Evolutionary conservation across 768 basidiomycete genomes (phyloP), one percentile per base, ranked within the genome.

Genomic region (Glaciozyma antarctica): DNA sequence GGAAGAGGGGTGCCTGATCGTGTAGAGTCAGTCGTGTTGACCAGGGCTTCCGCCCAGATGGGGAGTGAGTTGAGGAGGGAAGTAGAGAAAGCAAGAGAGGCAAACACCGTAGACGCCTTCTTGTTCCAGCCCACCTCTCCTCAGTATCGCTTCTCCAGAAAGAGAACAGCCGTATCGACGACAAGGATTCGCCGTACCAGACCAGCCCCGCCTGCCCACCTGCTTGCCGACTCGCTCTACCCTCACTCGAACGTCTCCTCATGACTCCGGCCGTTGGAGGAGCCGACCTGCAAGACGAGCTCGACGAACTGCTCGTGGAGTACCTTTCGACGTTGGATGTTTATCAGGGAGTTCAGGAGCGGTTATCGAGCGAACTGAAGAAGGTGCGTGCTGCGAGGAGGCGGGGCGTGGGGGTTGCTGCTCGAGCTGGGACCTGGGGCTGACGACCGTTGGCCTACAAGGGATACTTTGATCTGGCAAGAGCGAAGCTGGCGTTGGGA

Each of bases 21-120:
- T 24, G 15, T 41, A 41, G 38, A 15, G 51, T 28, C 7, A 10
- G n/a, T 16, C 15, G 51, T 24, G 15, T 24, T 13, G 12, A 10
- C 16, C 15, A 52, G 51, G 51, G 51, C 51, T 52, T 52, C n/a
- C 51, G 51, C 51, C 51, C 51, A 26, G 51, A 52, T 52, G 51
- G 51, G 26, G 9, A 6, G 13, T 16, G 15, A 16, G 1, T 24
- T 21, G 17, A 28, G 16, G 5, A 22, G 28, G 32, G 12, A 4
- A 22, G 32, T 32, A 6, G 54, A 38, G 28, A 22, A 32, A 21
- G 32, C 34, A 38, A 12, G 32, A 55, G 54, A 19, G 5, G 19
- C 28, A 55, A 17, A 28, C 21, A 30, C 26, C 30, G 6, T 26
- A 30, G 24, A 24, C 16, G 9, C 5, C 9, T 9, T 26, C 26